Base-by-base conservation (phyloP, 2,329 filamentous ascomycete species). In the Mariannaea elegans region DNA sequence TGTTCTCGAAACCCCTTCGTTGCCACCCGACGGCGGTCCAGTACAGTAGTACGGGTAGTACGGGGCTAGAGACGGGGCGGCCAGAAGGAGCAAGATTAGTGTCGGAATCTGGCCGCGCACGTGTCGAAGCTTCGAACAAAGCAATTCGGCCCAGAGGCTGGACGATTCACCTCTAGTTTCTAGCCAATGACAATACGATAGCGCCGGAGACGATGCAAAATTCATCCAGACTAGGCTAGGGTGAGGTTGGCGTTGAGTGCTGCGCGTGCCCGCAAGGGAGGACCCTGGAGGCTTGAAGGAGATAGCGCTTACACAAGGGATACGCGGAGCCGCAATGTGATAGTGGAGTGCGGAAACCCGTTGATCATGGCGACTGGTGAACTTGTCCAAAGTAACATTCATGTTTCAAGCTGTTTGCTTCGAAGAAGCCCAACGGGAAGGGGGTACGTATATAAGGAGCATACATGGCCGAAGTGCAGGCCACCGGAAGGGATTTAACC, bases 251-350 rank as follows among this genome's bases (percentile, higher is more conserved):
- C 23, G 21, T 19, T 14, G 19, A n/a, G 14, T 13, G 4, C 32
- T 7, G 12, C 32, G 32, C 5, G 32, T n/a, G n/a, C n/a, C 13
- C 21, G 41, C 9, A 19, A 44, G 21, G 38, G 41, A 44, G 19
- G 13, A 44, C 21, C 41, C 41, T 16, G 41, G 41, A 27, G 14
- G 18, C 36, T 44, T 9, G 18, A 42, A 12, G 41, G 21, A 94
- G 97, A 71, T 97, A 93, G 2, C 78, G 97, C 63, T 93, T 88
- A 73, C 94, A 97, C 74, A 97, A 97, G 78, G 49, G 38, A 41
- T 34, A 41, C 38, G 49, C 49, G 49, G 49, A 52, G 49, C 49
- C 49, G 49, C 49, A 52, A 36, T 31, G 14, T 21, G 23, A 18
- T 10, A n/a, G 39, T 31, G 14, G 44, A 29, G 23, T 21, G 38